Conservation (phyloP, 805 yeast species). For the Vanderwaltozyma yarrowii region DNA sequence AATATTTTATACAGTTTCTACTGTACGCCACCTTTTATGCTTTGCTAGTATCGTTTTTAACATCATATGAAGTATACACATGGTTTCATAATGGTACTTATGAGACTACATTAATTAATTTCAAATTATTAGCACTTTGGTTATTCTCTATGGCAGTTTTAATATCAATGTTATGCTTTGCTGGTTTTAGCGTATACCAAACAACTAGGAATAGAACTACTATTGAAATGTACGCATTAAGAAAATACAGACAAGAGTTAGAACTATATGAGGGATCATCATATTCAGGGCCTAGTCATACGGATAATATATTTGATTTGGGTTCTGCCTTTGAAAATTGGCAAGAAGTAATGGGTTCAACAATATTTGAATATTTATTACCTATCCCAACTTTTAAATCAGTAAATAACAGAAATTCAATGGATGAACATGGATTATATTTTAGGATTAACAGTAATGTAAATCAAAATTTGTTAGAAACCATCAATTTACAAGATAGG, state of each 20-base stretch:
- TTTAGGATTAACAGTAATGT: conserved; percentile 31
- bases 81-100: conserved; percentile 39
- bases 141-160: conserved; percentile 43
- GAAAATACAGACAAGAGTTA: conserved; percentile 36
- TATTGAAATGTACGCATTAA: conserved; percentile 57
- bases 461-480: conserved; percentile 34
- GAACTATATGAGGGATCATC: conserved; percentile 31
- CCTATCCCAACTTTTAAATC: conserved; percentile 36
- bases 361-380: conserved; percentile 57
- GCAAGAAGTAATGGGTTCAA: conserved; percentile 62
- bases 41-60: conserved; percentile 30
- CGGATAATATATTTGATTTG: conserved; percentile 68
- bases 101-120: conserved; percentile 35
- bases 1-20: conserved; percentile 68
- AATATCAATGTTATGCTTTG: conserved; percentile 48
- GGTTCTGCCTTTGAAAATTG: conserved; percentile 52
- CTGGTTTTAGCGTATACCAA: conserved; percentile 48
- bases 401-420: conserved; percentile 20
- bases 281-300: conserved; percentile 26
- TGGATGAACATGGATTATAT: conserved; percentile 39
- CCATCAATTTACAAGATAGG: conserved; percentile 21
- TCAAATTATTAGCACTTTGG: conserved; percentile 52
- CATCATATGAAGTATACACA: conserved; percentile 35
- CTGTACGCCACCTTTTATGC: conserved; percentile 43
- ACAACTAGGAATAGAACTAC: conserved; percentile 64